Conservation (phyloP, 495 filamentous ascomycete species). For the Penicillium nucicola region DNA sequence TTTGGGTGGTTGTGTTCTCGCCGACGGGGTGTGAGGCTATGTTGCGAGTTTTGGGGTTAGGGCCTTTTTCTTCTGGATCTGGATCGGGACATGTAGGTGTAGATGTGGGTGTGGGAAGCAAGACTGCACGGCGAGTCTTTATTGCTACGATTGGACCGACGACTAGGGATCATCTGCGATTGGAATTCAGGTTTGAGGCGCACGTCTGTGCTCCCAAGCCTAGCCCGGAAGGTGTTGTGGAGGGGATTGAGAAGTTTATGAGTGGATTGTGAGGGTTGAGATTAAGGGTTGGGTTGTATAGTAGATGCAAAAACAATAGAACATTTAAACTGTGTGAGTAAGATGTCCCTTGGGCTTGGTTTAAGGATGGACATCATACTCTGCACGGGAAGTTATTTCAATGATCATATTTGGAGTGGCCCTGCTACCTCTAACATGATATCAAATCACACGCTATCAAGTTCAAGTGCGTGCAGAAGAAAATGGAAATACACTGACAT, state of each 20-base stretch:
- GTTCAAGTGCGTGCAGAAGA: slow-evolving; percentile 8
- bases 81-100: not conserved
- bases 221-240: slow-evolving; percentile 76
- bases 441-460: slow-evolving; percentile 5
- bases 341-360: no score
- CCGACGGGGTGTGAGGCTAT: slow-evolving; percentile 83
- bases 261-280: not conserved
- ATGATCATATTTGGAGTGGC: slow-evolving; percentile 9
- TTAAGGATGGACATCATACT: no score
- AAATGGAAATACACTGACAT: slow-evolving; percentile 5
- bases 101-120: no score
- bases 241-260: slow-evolving; percentile 61
- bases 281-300: not conserved
- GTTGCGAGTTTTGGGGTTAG: slow-evolving; percentile 58
- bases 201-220: slow-evolving; percentile 82
- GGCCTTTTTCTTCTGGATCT: slow-evolving; percentile 10
- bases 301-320: no score
- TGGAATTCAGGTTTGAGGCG: slow-evolving; percentile 65
- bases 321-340: no score
- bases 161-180: slow-evolving; percentile 70
- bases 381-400: not conserved
- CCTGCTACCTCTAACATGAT: slow-evolving; percentile 11
- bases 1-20: slow-evolving; percentile 94
- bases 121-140: slow-evolving; percentile 34
- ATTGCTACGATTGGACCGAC: slow-evolving; percentile 93